phyloP scores from a whole-genome alignment of 306 rosid genomes.

The Malus domestica region DNA sequence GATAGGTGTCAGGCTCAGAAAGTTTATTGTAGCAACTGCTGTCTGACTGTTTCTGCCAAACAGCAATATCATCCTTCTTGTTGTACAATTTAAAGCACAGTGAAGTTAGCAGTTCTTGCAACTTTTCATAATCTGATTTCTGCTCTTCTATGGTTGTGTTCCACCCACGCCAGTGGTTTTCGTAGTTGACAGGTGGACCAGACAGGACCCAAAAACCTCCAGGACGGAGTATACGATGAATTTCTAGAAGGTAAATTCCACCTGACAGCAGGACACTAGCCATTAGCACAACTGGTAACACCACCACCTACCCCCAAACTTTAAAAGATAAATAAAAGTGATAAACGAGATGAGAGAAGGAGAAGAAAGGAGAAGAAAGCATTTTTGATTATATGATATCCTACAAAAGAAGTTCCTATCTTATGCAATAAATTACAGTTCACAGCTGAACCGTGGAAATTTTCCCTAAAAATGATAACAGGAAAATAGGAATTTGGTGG shows the following conservation, averaged over 20 bases:
- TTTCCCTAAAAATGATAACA: background rate
- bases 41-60: slow-evolving; percentile 80
- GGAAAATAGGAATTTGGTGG: background rate
- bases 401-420: background rate
- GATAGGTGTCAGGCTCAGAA: slow-evolving; percentile 46
- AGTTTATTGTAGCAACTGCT: slow-evolving; percentile 61
- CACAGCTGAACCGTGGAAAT: background rate
- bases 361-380: background rate
- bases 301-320: background rate
- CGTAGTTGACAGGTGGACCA: slow-evolving; percentile 94
- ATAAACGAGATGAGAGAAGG: background rate
- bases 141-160: slow-evolving; percentile 87
- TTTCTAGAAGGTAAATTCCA: slow-evolving; percentile 81
- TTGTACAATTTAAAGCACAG: slow-evolving; percentile 85
- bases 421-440: background rate
- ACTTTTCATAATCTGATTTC: slow-evolving; percentile 66
- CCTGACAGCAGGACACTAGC: slow-evolving; percentile 37
- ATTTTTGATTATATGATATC: background rate
- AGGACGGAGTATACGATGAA: slow-evolving; percentile 89
- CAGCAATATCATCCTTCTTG: slow-evolving; percentile 87
- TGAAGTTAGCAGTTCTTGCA: slow-evolving; percentile 67
- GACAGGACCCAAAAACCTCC: slow-evolving; percentile 98
- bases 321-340: background rate
- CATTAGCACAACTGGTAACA: background rate
- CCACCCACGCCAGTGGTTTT: slow-evolving; percentile 91